Percentiles rank a stretch among this genome's conserved stretches.
Evolutionary conservation across 257 asterid genomes (phyloP).

Genomic region (Solanum sparsipilum): DNA sequence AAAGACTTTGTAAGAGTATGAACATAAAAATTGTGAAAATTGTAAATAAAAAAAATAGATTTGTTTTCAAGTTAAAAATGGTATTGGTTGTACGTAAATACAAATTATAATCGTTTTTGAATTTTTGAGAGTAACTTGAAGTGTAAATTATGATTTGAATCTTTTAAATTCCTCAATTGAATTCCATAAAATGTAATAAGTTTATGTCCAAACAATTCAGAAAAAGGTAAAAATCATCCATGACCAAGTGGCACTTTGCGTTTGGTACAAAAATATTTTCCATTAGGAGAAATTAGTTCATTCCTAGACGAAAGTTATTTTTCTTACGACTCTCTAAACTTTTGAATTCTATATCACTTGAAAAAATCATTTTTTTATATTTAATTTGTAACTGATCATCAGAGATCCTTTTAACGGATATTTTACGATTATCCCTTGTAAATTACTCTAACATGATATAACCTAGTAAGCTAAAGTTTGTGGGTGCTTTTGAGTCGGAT

Average conservation of each 20-base stretch:
- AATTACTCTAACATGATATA: not conserved
- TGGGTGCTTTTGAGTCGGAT: not conserved
- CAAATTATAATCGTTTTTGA: not conserved
- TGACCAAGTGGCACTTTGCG: not conserved
- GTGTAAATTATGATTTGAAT: not conserved
- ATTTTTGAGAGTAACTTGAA: not conserved
- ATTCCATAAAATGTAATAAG: not conserved
- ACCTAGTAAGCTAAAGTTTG: not conserved
- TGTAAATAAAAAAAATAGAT: too few species aligned
- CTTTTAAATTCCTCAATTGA: not conserved
- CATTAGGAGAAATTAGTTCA: not conserved
- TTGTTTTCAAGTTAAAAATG: not conserved
- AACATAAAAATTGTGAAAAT: not conserved
- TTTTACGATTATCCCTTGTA: not conserved
- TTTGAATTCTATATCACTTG: not conserved
- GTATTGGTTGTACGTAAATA: not conserved
- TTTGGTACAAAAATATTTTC: not conserved
- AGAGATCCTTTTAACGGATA: not conserved
- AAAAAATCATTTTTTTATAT: not conserved
- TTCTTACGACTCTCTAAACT: not conserved
- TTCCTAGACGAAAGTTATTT: not conserved
- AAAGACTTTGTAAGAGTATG: not conserved
- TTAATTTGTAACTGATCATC: not conserved
- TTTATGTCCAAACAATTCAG: not conserved
- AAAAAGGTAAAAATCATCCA: not conserved